Conservation (phyloP, 2,329 filamentous ascomycete genomes). For the Aspergillus novofumigatus region DNA sequence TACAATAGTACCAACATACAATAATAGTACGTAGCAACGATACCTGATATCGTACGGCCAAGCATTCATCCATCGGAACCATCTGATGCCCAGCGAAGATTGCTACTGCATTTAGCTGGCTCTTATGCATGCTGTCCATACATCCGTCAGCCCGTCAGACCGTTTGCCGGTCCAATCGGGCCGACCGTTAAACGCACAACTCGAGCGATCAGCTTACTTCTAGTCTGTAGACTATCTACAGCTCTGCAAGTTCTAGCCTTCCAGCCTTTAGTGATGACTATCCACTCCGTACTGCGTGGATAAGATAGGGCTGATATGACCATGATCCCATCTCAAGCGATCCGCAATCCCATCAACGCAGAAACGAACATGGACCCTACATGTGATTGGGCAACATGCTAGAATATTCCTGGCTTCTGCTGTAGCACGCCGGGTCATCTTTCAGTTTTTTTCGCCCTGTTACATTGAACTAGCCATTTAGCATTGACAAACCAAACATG, state of each 20-base stretch:
- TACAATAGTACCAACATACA: no score
- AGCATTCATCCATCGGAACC: neutral
- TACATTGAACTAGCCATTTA: no score
- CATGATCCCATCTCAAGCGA: neutral
- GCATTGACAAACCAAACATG: no score
- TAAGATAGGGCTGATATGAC: neutral
- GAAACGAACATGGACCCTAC: neutral
- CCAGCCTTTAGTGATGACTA: neutral
- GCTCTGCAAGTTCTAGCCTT: neutral
- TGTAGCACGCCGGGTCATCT: no score
- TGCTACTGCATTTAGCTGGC: neutral
- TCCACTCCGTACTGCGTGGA: neutral
- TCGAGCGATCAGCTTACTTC: no score
- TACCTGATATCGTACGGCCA: neutral
- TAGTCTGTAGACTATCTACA: no score
- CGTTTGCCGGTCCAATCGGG: neutral
- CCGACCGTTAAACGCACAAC: neutral
- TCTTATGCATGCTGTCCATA: neutral
- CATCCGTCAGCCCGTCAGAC: neutral
- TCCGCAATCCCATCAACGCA: neutral
- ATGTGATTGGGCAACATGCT: neutral
- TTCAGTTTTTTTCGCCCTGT: no score
- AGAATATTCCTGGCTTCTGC: neutral
- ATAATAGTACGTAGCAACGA: neutral
- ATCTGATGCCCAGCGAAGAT: neutral